Percentiles rank a stretch among this genome's conserved stretches.
Evolutionary conservation across 2,329 filamentous ascomycete species (phyloP).

Genomic region (Fusarium succisae): DNA sequence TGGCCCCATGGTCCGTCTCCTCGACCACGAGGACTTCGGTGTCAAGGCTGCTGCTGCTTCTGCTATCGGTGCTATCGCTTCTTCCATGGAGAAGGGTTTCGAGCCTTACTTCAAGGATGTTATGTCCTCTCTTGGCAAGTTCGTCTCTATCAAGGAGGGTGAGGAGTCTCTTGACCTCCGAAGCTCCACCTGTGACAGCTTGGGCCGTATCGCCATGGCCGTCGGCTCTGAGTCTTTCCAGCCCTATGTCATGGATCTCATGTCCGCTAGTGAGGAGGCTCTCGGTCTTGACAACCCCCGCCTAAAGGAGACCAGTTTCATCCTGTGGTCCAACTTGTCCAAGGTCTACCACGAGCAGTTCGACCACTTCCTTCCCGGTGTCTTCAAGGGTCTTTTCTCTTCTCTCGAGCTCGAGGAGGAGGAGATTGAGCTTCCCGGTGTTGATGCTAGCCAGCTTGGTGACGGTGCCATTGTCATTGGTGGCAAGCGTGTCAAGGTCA

Average conservation of each 20-base stretch:
- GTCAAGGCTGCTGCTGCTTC: constrained; percentile 90
- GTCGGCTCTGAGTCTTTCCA: constrained; percentile 89
- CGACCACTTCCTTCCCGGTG: constrained; percentile 78
- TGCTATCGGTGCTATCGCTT: constrained; percentile 89
- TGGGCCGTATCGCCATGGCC: constrained; percentile 90
- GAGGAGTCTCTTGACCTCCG: constrained; percentile 91
- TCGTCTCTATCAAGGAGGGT: constrained; percentile 85
- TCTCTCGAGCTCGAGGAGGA: constrained; percentile 90
- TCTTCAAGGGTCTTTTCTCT: constrained; percentile 82
- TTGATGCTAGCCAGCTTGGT: constrained; percentile 66
- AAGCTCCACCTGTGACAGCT: constrained; percentile 88
- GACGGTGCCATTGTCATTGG: constrained; percentile 80
- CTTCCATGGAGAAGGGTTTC: constrained; percentile 84
- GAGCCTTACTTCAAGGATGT: constrained; percentile 90
- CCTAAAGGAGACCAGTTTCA: constrained; percentile 95
- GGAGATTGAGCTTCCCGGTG: constrained; percentile 80
- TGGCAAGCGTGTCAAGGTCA: constrained; percentile 87
- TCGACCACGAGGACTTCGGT: constrained; percentile 85
- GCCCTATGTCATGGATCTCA: constrained; percentile 88
- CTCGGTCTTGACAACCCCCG: constrained; percentile 88
- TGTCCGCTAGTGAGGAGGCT: constrained; percentile 92
- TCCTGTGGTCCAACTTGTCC: constrained; percentile 93
- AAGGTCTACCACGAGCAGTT: constrained; percentile 93
- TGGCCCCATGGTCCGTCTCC: constrained; percentile 82
- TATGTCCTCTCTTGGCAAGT: constrained; percentile 88